These are phyloP conservation scores for Corynespora cassiicola DNA, from an alignment of 2,329 filamentous ascomycete genomes.

Conservation along the genomic window DNA sequence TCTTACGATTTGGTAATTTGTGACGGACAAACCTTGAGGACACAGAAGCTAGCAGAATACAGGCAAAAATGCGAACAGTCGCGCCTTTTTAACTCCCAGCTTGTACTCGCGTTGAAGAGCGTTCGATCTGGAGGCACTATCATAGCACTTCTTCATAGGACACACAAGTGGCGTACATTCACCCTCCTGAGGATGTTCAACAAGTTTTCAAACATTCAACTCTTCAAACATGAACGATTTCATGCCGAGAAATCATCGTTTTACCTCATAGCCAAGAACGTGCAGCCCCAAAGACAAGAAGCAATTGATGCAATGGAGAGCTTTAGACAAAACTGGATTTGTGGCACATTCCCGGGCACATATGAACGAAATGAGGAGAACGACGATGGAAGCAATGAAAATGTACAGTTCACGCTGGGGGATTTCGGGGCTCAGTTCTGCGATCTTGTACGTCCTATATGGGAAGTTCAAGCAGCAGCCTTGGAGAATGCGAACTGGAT, in stretches of 20 bases:
- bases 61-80: conserved; percentile 34
- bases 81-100: conserved; percentile 35
- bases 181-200: conserved; percentile 47
- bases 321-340: too few species aligned
- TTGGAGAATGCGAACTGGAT: too few species aligned
- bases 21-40: conserved; percentile 55
- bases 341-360: too few species aligned
- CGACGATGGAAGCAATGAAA: not conserved
- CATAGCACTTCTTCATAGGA: conserved; percentile 57
- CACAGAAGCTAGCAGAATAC: conserved; percentile 2
- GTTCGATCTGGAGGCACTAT: conserved; percentile 55
- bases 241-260: conserved; percentile 58
- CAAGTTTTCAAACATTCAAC: conserved; percentile 47
- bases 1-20: conserved; percentile 56
- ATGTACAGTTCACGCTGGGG: conserved; percentile 12
- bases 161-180: conserved; percentile 50
- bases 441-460: conserved; percentile 15
- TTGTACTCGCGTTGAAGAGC: conserved; percentile 54
- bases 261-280: conserved; percentile 57
- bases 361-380: conserved; percentile 12
- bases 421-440: conserved; percentile 19
- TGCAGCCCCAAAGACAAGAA: conserved; percentile 39
- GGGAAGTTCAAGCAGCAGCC: conserved; percentile 19
- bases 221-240: conserved; percentile 52
- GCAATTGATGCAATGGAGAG: conserved; percentile 46